A percentile compares a stretch with the other conserved stretches of the same genome.
Conservation (phyloP, 345 rosid genomes). For the Eucalyptus decipiens region DNA sequence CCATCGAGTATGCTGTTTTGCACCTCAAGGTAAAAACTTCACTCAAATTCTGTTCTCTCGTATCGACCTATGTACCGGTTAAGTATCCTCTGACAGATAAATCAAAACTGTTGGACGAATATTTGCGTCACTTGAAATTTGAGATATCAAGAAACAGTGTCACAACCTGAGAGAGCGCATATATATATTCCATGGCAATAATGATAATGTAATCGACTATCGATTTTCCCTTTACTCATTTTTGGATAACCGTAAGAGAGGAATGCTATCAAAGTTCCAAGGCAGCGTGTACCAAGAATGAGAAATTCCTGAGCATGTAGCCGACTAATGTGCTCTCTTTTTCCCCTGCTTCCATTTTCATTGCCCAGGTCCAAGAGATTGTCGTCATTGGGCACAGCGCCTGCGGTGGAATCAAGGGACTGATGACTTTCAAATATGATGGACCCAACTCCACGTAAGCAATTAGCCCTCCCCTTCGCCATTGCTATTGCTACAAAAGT, state of each 20-base stretch:
- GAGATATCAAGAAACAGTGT: neutral
- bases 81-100: neutral
- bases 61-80: neutral
- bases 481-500: neutral
- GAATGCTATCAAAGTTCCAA: neutral
- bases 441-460: conserved; percentile 65
- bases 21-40: conserved; percentile 66
- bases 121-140: neutral
- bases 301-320: neutral
- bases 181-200: neutral
- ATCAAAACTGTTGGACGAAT: neutral
- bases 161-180: neutral
- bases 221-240: neutral
- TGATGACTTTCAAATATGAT: conserved; percentile 73
- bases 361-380: conserved; percentile 58
- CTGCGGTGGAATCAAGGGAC: conserved; percentile 97
- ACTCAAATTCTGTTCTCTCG: neutral
- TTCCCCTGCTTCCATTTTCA: neutral
- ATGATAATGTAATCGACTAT: neutral
- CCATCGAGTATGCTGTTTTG: conserved; percentile 86
- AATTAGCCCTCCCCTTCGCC: neutral
- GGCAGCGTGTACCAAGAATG: neutral
- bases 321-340: neutral
- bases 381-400: conserved; percentile 89
- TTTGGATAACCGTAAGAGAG: neutral